These are phyloP conservation scores for Globisporangium middletonii DNA, from an alignment of 352 stramenopile genomes.

Conservation along the genomic window DNA sequence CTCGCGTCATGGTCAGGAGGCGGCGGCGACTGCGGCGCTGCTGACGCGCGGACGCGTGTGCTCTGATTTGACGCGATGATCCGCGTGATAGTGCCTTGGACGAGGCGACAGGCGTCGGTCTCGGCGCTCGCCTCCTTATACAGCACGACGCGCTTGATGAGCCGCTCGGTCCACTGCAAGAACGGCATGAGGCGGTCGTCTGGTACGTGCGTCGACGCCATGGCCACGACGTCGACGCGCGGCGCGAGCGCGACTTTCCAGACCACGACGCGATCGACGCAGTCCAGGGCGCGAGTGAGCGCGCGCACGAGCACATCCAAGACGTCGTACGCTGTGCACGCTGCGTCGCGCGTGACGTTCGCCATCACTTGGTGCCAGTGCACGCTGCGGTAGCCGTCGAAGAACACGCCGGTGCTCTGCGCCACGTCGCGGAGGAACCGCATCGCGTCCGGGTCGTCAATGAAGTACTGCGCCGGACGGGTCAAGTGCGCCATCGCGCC, in stretches of 20 bases:
- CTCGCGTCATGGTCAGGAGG: not conserved
- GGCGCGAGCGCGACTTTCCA: slow-evolving; percentile 41
- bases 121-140: slow-evolving; percentile 33
- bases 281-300: slow-evolving; percentile 34
- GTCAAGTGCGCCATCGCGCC: slow-evolving; percentile 42
- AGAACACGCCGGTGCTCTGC: slow-evolving; percentile 28
- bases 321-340: slow-evolving; percentile 42
- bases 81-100: slow-evolving; percentile 29
- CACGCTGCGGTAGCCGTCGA: slow-evolving; percentile 39
- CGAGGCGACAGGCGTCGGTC: slow-evolving; percentile 5
- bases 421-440: slow-evolving; percentile 41
- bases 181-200: slow-evolving; percentile 61
- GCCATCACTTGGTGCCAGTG: slow-evolving; percentile 52
- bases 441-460: slow-evolving; percentile 45
- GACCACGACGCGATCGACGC: slow-evolving; percentile 36
- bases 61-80: slow-evolving; percentile 9
- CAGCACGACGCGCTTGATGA: slow-evolving; percentile 56
- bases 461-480: slow-evolving; percentile 26
- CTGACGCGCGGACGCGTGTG: not conserved
- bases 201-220: slow-evolving; percentile 49
- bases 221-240: slow-evolving; percentile 29
- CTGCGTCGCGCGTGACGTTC: slow-evolving; percentile 26
- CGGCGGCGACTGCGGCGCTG: not conserved
- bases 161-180: slow-evolving; percentile 39
- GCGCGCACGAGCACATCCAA: slow-evolving; percentile 44